Evolutionary conservation across 2,329 filamentous ascomycete genomes (phyloP).

Genomic region (Clonostachys rhizophaga): DNA sequence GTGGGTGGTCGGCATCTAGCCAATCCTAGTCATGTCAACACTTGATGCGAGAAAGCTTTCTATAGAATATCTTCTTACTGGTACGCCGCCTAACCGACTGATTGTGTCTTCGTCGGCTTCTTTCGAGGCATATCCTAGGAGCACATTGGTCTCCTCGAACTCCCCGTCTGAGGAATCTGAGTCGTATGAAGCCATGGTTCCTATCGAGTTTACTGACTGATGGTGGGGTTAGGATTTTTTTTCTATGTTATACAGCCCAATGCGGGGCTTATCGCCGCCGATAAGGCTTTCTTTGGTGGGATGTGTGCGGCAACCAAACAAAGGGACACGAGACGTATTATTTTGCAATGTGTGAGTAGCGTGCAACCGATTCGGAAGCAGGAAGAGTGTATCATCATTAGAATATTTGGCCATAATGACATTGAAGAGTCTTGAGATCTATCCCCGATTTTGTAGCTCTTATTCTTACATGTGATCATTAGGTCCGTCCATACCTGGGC

Average conservation of each 20-base stretch:
- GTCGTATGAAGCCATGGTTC: slow-evolving; percentile 70
- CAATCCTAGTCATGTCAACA: slow-evolving; percentile 59
- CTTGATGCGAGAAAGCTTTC: no score
- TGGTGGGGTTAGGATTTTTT: slow-evolving; percentile 37
- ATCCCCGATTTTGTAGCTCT: slow-evolving; percentile 11
- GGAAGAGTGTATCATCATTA: no score
- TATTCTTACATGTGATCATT: slow-evolving; percentile 45
- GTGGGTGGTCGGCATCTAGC: slow-evolving; percentile 67
- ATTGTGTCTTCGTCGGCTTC: slow-evolving; percentile 73
- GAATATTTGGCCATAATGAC: no score
- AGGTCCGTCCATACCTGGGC: slow-evolving; percentile 60
- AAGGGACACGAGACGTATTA: no score
- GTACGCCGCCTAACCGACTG: slow-evolving; percentile 81
- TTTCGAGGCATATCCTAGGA: slow-evolving; percentile 83
- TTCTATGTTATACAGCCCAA: slow-evolving; percentile 10
- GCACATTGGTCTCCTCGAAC: slow-evolving; percentile 78
- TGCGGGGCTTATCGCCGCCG: slow-evolving; percentile 14
- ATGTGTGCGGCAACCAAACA: no score
- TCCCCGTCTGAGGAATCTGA: slow-evolving; percentile 75
- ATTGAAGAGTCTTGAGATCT: neutral
- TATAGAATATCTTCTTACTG: slow-evolving; percentile 52
- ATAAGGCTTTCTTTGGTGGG: slow-evolving; percentile 1
- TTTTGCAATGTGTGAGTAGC: no score
- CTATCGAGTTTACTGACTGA: slow-evolving; percentile 5
- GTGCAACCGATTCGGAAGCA: no score